phyloP scores from a whole-genome alignment of 2,329 filamentous ascomycete genomes.

The Pyricularia grisea region DNA sequence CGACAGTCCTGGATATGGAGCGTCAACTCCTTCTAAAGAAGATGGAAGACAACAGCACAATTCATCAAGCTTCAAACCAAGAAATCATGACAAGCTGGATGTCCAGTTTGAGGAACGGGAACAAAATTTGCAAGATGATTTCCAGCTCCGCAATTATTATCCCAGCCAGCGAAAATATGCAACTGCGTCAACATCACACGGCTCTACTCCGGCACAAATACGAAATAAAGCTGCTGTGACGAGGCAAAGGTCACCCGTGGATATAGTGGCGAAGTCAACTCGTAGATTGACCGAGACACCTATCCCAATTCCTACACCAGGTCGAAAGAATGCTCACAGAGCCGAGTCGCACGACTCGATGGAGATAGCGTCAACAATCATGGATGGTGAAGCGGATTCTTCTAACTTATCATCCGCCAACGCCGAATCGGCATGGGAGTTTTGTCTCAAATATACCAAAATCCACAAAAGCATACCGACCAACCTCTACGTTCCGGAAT shows the following conservation, averaged over 20 bases:
- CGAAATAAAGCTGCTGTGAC: background rate
- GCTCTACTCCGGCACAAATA: too few species aligned
- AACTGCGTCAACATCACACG: background rate
- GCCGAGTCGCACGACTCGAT: background rate
- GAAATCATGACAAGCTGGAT: background rate
- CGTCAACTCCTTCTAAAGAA: background rate
- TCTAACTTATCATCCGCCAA: background rate
- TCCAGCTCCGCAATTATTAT: background rate
- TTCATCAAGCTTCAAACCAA: background rate
- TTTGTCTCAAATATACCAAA: slow-evolving; percentile 15
- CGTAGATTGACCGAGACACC: background rate
- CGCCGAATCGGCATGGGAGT: slow-evolving; percentile 15
- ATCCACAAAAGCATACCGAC: slow-evolving; percentile 4
- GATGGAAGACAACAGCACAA: background rate
- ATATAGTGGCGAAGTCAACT: background rate
- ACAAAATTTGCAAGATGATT: background rate
- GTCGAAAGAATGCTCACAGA: background rate
- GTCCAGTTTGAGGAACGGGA: background rate
- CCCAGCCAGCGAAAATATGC: background rate
- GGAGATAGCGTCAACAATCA: background rate
- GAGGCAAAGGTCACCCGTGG: background rate
- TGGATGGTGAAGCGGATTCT: background rate
- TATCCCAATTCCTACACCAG: background rate
- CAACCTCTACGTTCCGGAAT: slow-evolving; percentile 12
- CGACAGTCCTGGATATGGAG: background rate